Percentiles rank a stretch among this genome's conserved stretches.
These are phyloP conservation scores for Gynostemma pentaphyllum DNA, from an alignment of 306 rosid genomes.

Conservation along the genomic window DNA sequence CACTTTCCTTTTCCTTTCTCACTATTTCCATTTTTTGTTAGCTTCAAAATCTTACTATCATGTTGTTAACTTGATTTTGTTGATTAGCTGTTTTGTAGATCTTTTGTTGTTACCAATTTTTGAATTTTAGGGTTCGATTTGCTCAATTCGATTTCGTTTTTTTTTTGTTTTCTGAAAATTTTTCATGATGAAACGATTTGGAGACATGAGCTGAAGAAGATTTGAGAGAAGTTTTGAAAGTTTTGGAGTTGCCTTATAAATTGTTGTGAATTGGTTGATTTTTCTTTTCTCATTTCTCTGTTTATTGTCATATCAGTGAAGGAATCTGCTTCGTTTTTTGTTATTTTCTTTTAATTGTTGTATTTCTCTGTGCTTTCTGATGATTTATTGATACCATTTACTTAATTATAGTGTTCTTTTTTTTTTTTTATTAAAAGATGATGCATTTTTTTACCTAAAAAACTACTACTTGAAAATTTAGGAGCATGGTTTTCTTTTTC, in stretches of 20 bases:
- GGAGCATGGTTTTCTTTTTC: no score
- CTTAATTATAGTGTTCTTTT: not conserved
- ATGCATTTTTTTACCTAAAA: not conserved
- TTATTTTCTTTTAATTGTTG: not conserved
- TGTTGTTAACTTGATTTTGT: not conserved
- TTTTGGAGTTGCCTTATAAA: not conserved
- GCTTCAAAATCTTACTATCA: not conserved
- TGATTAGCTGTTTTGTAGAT: not conserved
- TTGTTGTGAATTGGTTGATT: no score
- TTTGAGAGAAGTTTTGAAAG: not conserved
- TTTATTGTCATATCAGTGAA: not conserved
- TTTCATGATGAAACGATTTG: constrained; percentile 36
- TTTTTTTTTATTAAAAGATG: not conserved
- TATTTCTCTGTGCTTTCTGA: not conserved
- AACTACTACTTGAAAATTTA: not conserved
- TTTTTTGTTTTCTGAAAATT: constrained; percentile 44
- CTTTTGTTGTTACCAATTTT: not conserved
- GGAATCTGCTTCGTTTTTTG: not conserved
- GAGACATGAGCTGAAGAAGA: constrained; percentile 88
- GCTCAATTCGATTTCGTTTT: no score
- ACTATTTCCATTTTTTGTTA: not conserved
- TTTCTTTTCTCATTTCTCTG: not conserved
- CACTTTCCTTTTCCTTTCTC: no score
- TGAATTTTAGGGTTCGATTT: not conserved
- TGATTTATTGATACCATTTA: not conserved